Conservation (phyloP, 2,329 filamentous ascomycete genomes). For the Talaromyces pinophilus region DNA sequence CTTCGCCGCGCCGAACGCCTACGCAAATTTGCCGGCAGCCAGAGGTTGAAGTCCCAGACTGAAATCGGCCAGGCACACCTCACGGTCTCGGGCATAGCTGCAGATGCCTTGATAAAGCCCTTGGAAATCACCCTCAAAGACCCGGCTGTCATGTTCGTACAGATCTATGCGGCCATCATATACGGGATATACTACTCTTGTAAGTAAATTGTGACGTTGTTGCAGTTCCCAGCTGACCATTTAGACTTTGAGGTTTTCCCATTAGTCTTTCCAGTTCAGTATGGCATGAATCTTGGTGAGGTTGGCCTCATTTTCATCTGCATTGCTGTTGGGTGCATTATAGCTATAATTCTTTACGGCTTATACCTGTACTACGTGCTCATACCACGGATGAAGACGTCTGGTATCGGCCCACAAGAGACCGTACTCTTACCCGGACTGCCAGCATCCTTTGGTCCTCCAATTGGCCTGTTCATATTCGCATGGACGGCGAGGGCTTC, state of each 20-base stretch:
- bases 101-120: slow-evolving; percentile 25
- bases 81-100: slow-evolving; percentile 58
- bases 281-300: slow-evolving; percentile 57
- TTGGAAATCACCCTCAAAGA: not conserved
- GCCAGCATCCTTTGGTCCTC: slow-evolving; percentile 52
- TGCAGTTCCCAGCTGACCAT: not conserved
- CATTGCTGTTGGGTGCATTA: slow-evolving; percentile 69
- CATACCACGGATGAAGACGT: slow-evolving; percentile 37
- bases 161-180: slow-evolving; percentile 54
- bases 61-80: slow-evolving; percentile 29
- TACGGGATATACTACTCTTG: slow-evolving; percentile 56
- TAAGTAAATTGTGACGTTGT: not conserved
- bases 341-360: slow-evolving; percentile 54
- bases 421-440: slow-evolving; percentile 50
- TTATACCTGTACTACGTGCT: slow-evolving; percentile 44
- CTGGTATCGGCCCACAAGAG: slow-evolving; percentile 44
- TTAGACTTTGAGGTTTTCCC: slow-evolving; percentile 53
- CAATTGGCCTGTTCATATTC: slow-evolving; percentile 52
- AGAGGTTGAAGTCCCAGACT: slow-evolving; percentile 21
- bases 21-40: not conserved
- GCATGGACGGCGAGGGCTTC: slow-evolving; percentile 47
- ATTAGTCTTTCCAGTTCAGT: slow-evolving; percentile 56
- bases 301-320: slow-evolving; percentile 58
- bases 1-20: not conserved
- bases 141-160: not conserved